A percentile compares a stretch with the other conserved stretches of the same genome.
Evolutionary conservation across 306 rosid species (phyloP).

Genomic region (Castanea mollissima): DNA sequence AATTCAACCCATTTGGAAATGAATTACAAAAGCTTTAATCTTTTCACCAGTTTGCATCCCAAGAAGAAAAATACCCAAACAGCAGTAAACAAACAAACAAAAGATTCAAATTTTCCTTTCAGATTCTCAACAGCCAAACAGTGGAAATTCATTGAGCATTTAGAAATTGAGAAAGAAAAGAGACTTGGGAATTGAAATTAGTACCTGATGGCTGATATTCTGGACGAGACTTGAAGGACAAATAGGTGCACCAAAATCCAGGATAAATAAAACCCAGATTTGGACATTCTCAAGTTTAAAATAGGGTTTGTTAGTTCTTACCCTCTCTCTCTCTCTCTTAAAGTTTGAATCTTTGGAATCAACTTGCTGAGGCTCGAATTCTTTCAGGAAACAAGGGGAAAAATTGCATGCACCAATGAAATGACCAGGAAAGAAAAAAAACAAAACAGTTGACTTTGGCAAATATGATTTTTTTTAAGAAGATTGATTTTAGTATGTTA

Average conservation of each 20-base stretch:
- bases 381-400: too few relatives aligned
- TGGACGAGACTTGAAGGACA: constrained; percentile 18
- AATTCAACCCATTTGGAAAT: not conserved
- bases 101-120: not conserved
- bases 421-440: too few relatives aligned
- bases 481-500: too few relatives aligned
- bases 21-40: not conserved
- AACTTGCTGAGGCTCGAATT: not conserved
- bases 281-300: not conserved
- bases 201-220: constrained; percentile 35
- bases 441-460: too few relatives aligned
- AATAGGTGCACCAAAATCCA: constrained; percentile 18
- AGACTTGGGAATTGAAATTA: not conserved
- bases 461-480: too few relatives aligned
- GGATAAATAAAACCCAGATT: constrained; percentile 4
- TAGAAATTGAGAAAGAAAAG: not conserved
- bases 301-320: not conserved
- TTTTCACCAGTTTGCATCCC: not conserved
- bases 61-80: not conserved
- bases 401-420: too few relatives aligned
- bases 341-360: not conserved
- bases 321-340: not conserved
- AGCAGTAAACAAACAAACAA: not conserved
- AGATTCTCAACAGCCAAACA: not conserved
- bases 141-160: not conserved